Conservation (phyloP, 2,329 filamentous ascomycete genomes). For the Ambrosiella cleistominuta region DNA sequence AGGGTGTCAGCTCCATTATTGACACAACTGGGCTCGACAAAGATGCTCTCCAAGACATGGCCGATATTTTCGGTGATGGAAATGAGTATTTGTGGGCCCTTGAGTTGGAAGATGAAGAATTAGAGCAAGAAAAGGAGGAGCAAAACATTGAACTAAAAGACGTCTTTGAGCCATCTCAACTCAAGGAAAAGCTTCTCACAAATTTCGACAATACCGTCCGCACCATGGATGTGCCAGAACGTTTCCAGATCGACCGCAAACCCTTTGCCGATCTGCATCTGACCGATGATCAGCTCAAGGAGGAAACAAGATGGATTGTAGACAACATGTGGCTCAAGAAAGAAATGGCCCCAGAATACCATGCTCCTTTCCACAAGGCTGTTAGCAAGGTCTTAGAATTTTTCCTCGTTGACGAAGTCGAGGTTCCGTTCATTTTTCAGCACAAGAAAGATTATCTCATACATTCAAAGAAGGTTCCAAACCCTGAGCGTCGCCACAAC, state of each 20-base stretch:
- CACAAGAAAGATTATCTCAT: constrained; percentile 97
- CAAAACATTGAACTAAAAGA: constrained; percentile 87
- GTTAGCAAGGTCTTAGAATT: constrained; percentile 89
- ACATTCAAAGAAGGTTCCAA: constrained; percentile 55
- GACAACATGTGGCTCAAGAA: constrained; percentile 83
- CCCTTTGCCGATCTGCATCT: constrained; percentile 71
- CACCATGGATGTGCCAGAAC: constrained; percentile 74
- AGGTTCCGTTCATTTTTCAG: constrained; percentile 95
- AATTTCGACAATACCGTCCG: constrained; percentile 90
- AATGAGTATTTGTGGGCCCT: constrained; percentile 93
- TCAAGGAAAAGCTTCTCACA: constrained; percentile 85
- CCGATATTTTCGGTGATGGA: constrained; percentile 86
- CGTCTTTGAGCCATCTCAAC: constrained; percentile 90
- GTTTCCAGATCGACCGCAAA: constrained; percentile 81
- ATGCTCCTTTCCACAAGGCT: constrained; percentile 69
- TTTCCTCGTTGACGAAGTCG: constrained; percentile 82
- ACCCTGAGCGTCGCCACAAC: constrained; percentile 44
- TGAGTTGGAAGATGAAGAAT: constrained; percentile 71
- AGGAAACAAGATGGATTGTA: constrained; percentile 85
- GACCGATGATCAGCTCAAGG: constrained; percentile 67
- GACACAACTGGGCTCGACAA: constrained; percentile 79
- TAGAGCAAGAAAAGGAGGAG: constrained; percentile 60
- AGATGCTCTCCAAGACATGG: constrained; percentile 87
- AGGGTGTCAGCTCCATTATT: constrained; percentile 50
- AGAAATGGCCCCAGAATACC: constrained; percentile 50